Evolutionary conservation across 78 protist genomes (phyloP).

Genomic region (Salpingoeca rosetta): DNA sequence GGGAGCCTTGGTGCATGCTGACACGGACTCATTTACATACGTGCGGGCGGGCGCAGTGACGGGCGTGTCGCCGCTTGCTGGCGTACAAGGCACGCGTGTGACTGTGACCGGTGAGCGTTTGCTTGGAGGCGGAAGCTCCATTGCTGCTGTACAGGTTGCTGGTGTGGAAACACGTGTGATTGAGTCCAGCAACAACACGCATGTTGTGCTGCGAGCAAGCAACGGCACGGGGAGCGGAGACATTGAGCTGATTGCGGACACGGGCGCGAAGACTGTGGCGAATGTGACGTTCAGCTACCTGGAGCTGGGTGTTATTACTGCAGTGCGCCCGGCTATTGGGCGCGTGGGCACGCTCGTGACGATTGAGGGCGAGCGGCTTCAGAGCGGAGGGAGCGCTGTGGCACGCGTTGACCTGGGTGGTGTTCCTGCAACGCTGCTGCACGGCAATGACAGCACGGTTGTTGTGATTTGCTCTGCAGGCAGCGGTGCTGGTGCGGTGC

Average conservation of each 20-base stretch:
- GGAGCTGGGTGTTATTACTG: background rate
- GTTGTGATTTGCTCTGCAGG: too few relatives aligned
- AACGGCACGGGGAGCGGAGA: background rate
- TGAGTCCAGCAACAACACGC: background rate
- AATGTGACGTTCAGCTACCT: background rate
- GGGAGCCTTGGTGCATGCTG: background rate
- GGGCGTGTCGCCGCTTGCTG: background rate
- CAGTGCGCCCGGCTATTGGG: background rate
- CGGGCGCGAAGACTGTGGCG: background rate
- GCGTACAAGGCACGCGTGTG: background rate
- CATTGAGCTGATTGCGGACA: background rate
- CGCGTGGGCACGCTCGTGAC: background rate
- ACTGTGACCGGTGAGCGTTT: background rate
- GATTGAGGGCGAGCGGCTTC: background rate
- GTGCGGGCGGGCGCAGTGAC: background rate
- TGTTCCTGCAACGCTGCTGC: too few relatives aligned
- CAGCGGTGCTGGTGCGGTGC: too few relatives aligned
- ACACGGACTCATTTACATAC: background rate
- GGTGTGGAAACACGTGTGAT: background rate
- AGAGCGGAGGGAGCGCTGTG: background rate
- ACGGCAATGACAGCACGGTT: too few relatives aligned
- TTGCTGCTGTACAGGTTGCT: background rate
- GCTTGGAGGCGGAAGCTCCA: background rate
- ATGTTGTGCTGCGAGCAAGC: background rate
- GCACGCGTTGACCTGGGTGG: too few relatives aligned